Conservation (phyloP, 169 alveolate species). For the Ichthyophthirius multifiliis region DNA sequence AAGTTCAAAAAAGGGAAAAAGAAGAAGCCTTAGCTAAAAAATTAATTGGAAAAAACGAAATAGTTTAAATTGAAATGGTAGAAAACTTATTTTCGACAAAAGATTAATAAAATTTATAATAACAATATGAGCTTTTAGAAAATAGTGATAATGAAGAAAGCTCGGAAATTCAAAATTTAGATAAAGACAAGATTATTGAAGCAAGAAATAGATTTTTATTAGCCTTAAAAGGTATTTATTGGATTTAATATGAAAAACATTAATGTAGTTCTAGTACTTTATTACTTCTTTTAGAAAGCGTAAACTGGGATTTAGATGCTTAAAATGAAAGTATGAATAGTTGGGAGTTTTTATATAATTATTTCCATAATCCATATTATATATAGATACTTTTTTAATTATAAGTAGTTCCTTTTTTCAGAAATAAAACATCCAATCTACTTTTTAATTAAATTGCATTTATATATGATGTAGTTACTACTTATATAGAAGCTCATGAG, state of each 20-base stretch:
- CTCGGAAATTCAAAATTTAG: conserved; percentile 1
- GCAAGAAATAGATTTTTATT: conserved; percentile 44
- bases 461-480: conserved; percentile 41
- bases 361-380: conserved; percentile 20
- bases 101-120: neutral
- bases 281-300: conserved; percentile 33
- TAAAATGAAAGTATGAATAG: conserved; percentile 43
- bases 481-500: conserved; percentile 36
- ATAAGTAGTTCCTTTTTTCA: conserved; percentile 5
- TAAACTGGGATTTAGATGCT: conserved; percentile 48
- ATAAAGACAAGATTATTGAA: conserved; percentile 29
- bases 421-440: neutral
- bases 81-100: neutral
- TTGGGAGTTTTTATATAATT: conserved; percentile 32
- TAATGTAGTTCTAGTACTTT: conserved; percentile 34
- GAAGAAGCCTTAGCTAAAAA: neutral
- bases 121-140: neutral
- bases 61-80: neutral
- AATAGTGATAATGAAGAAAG: neutral
- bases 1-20: conserved; percentile 11
- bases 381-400: conserved; percentile 4
- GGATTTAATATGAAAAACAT: conserved; percentile 44
- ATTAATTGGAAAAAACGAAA: conserved; percentile 1
- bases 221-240: conserved; percentile 45
- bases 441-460: conserved; percentile 24